These are phyloP conservation scores for grape (Vitis vinifera) DNA, from an alignment of 164 flowering plant genomes.

Conservation along the genomic window DNA sequence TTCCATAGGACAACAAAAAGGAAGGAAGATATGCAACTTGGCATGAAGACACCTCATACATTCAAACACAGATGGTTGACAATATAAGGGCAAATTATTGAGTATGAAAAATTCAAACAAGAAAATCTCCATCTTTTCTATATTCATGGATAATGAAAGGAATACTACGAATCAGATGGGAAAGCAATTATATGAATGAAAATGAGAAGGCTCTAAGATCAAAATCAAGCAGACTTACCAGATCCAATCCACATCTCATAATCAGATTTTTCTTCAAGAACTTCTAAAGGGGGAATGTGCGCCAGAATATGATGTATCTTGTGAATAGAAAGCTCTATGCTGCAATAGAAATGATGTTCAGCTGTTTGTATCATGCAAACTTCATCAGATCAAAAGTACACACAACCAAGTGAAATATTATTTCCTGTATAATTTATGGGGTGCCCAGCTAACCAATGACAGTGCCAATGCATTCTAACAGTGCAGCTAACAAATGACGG, in stretches of 20 bases:
- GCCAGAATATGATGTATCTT: constrained; percentile 58
- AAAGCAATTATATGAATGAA: not conserved
- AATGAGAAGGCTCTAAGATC: not conserved
- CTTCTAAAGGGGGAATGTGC: constrained; percentile 48
- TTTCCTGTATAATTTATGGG: too few relatives aligned
- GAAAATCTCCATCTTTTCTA: too few relatives aligned
- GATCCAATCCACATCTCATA: constrained; percentile 68
- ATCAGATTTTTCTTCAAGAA: constrained; percentile 31
- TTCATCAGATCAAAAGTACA: not conserved
- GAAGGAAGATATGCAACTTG: too few relatives aligned
- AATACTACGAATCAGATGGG: too few relatives aligned
- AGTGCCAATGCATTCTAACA: too few relatives aligned
- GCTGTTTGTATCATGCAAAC: not conserved
- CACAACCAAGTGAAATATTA: too few relatives aligned
- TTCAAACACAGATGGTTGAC: too few relatives aligned
- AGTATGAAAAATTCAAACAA: not conserved
- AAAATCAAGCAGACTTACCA: constrained; percentile 41
- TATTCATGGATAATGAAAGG: too few relatives aligned
- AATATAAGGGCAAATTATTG: too few relatives aligned
- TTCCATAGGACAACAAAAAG: too few relatives aligned
- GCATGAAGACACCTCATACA: too few relatives aligned
- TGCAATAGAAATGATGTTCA: constrained; percentile 21
- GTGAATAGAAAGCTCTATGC: constrained; percentile 42
- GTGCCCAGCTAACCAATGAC: too few relatives aligned
- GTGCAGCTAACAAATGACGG: not conserved